These are phyloP conservation scores for Calophaca sinica DNA, from an alignment of 306 rosid species.

Conservation along the genomic window DNA sequence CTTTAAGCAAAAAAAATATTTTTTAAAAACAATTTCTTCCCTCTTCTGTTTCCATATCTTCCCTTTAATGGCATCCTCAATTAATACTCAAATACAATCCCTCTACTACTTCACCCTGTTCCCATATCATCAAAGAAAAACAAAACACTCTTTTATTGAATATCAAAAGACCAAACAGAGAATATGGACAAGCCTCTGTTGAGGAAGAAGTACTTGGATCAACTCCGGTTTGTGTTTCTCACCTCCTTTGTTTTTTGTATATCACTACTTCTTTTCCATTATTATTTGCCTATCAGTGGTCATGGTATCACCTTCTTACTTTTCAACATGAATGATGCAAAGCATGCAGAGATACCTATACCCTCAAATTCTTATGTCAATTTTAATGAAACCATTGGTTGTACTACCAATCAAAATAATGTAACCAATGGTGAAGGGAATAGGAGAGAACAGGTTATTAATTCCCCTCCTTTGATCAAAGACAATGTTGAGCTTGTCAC, in stretches of 20 bases:
- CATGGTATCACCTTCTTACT: slow-evolving; percentile 35
- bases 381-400: not conserved
- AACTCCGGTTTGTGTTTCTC: slow-evolving; percentile 56
- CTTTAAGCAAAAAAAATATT: not conserved
- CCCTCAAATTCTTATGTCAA: slow-evolving; percentile 8
- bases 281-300: slow-evolving; percentile 34
- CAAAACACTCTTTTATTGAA: not conserved
- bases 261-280: slow-evolving; percentile 48
- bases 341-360: not conserved
- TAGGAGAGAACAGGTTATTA: not conserved
- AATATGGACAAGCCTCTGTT: slow-evolving; percentile 37
- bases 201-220: slow-evolving; percentile 46
- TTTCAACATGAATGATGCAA: slow-evolving; percentile 33
- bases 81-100: not conserved
- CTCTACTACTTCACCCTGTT: not conserved
- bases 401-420: not conserved
- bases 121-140: not conserved
- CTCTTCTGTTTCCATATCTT: slow-evolving; percentile 26
- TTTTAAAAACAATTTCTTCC: not conserved
- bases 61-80: not conserved
- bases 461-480: slow-evolving; percentile 32
- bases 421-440: slow-evolving; percentile 5
- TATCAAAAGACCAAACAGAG: slow-evolving; percentile 8
- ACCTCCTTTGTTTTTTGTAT: slow-evolving; percentile 37
- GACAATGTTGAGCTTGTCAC: slow-evolving; percentile 12